These are phyloP conservation scores for Zalerion maritima DNA, from an alignment of 495 filamentous ascomycete species.

Conservation along the genomic window DNA sequence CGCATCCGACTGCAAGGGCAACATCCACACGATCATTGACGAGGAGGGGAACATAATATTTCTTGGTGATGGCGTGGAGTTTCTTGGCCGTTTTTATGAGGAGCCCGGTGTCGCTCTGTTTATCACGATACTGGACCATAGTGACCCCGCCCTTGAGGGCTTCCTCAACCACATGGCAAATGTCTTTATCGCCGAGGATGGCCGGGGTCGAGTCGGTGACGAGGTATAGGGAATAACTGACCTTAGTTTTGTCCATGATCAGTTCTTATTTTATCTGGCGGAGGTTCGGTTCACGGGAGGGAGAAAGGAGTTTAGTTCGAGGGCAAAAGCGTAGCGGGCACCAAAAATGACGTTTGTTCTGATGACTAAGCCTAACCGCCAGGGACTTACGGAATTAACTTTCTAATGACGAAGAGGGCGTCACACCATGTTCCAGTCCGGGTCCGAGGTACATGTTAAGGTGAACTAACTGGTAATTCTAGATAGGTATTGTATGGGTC, in stretches of 20 bases:
- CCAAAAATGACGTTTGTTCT: too few relatives aligned
- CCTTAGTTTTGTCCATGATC: constrained; percentile 18
- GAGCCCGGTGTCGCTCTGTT: constrained; percentile 59
- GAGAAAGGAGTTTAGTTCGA: too few relatives aligned
- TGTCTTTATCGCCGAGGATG: constrained; percentile 50
- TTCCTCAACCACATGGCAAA: constrained; percentile 59
- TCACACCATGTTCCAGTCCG: too few relatives aligned
- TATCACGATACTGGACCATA: constrained; percentile 82
- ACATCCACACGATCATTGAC: constrained; percentile 97
- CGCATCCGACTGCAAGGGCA: constrained; percentile 67
- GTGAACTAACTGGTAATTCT: too few relatives aligned
- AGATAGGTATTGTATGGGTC: too few relatives aligned
- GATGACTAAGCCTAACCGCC: too few relatives aligned
- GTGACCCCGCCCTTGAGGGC: constrained; percentile 74
- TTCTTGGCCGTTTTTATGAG: constrained; percentile 55
- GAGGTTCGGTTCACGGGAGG: too few relatives aligned
- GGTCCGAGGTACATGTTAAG: too few relatives aligned
- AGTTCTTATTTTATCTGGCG: too few relatives aligned
- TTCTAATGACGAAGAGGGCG: too few relatives aligned
- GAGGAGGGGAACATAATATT: constrained; percentile 61
- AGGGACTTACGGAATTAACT: too few relatives aligned
- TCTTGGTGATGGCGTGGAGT: constrained; percentile 53
- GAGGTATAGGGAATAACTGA: constrained; percentile 58
- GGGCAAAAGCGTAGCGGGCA: too few relatives aligned
- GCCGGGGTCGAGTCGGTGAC: constrained; percentile 81